Base-by-base conservation (phyloP, 73 alveolate genomes). In the Paramecium primaurelia region DNA sequence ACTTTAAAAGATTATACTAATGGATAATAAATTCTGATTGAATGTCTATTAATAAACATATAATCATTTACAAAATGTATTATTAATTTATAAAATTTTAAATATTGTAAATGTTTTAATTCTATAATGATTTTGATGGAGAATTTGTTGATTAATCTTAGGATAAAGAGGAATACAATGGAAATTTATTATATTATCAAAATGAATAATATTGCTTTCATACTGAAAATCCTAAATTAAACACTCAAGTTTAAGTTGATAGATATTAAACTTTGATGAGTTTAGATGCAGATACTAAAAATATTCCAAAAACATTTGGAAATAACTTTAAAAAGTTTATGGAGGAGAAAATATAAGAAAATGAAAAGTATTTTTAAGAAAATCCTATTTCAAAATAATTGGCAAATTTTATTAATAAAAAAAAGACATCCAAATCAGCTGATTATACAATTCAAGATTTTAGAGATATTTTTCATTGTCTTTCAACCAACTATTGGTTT, bases 221-320 rank as follows among this genome's bases (percentile, higher is more conserved):
- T n/a, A 54, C 69, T 4, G n/a, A 54, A 18, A 18, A 4, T 18
- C 69, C 69, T 18, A 54, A 18, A 54, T 18, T 54, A 18, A 54
- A 54, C 9, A 54, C 69, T 1, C 12, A 12, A 28, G 28, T 34
- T 28, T 12, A 28, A 64, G 59, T 25, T 16, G 88, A 75, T 4
- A 75, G 88, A 38, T 75, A 75, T 20, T 1, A 34, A 9, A 75
- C 58, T 30, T 38, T 75, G 47, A 75, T 38, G 88, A n/a, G 8
- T 16, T 11, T 1, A 9, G 60, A 75, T 4, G 3, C 40, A 16
- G 38, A 75, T 16, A 36, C 88, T 4, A 75, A 75, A 38, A 75
- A 75, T 38, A 38, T 42, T 36, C 88, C 88, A 18, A 75, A 75
- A 22, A 75, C 88, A 36, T 75, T 75, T 22, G 88, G 88, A 34